Percentiles rank a stretch among this genome's conserved stretches.
These are phyloP conservation scores for Psilocybe mexicana DNA, from an alignment of 1,284 basidiomycete species.

Conservation along the genomic window DNA sequence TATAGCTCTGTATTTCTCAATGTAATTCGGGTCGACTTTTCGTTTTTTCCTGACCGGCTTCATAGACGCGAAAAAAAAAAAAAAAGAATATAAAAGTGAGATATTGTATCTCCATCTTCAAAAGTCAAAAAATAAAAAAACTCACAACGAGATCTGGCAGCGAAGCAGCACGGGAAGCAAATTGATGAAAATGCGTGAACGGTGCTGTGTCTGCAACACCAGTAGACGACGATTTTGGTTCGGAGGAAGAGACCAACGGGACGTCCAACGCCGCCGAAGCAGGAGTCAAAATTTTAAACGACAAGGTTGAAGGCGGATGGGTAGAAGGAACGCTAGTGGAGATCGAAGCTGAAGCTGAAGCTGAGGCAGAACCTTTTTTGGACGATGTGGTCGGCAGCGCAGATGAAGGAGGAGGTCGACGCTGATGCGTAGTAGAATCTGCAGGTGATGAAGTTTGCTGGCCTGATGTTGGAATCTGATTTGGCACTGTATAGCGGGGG, in stretches of 20 bases:
- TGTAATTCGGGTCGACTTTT: slow-evolving; percentile 2
- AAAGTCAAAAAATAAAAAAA: not conserved
- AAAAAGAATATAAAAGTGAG: not conserved
- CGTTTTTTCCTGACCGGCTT: not conserved
- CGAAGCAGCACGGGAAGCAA: not conserved
- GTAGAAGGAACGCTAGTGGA: too few species aligned
- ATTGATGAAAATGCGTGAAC: not conserved
- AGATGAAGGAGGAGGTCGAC: not conserved
- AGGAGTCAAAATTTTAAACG: too few species aligned
- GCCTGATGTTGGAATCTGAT: not conserved
- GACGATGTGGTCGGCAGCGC: too few species aligned
- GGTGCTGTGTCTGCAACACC: too few species aligned
- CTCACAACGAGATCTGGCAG: not conserved
- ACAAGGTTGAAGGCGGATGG: too few species aligned
- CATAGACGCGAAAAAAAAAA: not conserved
- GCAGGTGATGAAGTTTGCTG: slow-evolving; percentile 5
- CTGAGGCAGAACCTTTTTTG: too few species aligned
- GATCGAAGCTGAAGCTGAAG: too few species aligned
- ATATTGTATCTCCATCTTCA: too few species aligned
- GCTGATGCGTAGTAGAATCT: not conserved
- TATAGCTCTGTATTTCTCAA: slow-evolving; percentile 8
- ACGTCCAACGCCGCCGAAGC: too few species aligned
- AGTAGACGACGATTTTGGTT: too few species aligned
- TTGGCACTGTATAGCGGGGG: slow-evolving; percentile 6
- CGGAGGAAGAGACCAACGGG: too few species aligned